Conservation (phyloP, 2,329 filamentous ascomycete genomes). For the Leptographium flavum region DNA sequence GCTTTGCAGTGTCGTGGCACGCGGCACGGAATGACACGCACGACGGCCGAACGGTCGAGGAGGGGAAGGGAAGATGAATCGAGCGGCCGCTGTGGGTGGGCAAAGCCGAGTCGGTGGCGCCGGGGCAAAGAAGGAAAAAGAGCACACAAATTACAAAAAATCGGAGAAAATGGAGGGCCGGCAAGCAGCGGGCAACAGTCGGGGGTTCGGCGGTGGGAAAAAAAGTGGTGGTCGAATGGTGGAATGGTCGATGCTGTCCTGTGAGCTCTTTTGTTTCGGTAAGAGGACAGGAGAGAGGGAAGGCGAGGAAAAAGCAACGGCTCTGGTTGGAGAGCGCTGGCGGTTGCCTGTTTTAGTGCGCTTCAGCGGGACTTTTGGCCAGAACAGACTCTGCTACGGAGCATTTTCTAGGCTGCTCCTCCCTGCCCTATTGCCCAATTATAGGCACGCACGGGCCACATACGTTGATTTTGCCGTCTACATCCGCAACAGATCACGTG, state of each 20-base stretch:
- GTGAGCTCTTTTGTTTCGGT: slow-evolving; percentile 2
- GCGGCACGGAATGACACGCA: neutral
- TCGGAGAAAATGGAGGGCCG: neutral
- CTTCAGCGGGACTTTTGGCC: no score
- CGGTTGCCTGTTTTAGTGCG: neutral
- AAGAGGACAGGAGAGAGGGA: neutral
- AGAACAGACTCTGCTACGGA: neutral
- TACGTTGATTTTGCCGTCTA: neutral
- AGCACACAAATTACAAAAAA: neutral
- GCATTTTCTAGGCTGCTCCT: no score
- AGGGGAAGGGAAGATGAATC: no score
- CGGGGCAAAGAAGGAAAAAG: neutral
- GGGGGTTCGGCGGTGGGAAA: neutral
- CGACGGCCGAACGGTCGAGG: neutral
- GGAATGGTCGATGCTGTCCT: neutral
- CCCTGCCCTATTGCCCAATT: neutral
- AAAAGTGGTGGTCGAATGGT: neutral
- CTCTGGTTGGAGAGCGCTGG: slow-evolving; percentile 1
- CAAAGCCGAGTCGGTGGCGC: neutral
- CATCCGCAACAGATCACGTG: neutral
- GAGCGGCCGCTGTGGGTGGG: no score
- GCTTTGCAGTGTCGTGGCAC: neutral
- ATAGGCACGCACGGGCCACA: neutral
- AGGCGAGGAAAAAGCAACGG: neutral
- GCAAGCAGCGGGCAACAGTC: neutral